Percentiles rank a stretch among this genome's conserved stretches.
phyloP scores from a whole-genome alignment of 345 rosid genomes.

The Erucastrum elatum region DNA sequence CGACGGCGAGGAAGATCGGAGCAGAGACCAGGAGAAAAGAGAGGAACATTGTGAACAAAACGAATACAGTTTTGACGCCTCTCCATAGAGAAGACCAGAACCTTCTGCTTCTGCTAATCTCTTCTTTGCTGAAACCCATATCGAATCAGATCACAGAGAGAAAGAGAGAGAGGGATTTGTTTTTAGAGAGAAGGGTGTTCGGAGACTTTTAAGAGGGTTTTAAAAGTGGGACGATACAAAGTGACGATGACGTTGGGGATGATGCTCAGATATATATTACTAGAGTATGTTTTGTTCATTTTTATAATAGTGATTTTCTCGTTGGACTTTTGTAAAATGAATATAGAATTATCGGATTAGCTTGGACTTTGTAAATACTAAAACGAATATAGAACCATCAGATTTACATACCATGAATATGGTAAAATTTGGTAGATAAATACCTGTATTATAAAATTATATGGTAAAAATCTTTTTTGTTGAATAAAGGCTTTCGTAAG shows the following conservation, averaged over 20 bases:
- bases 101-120: conserved; percentile 37
- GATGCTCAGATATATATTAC: conserved; percentile 8
- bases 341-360: conserved; percentile 5
- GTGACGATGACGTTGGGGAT: conserved; percentile 26
- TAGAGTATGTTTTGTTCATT: background rate
- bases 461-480: no score
- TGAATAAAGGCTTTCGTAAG: no score
- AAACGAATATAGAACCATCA: background rate
- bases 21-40: conserved; percentile 84
- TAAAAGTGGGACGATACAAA: conserved; percentile 12
- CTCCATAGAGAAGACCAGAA: conserved; percentile 47
- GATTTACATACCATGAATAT: no score
- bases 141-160: background rate
- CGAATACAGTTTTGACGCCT: conserved; percentile 68
- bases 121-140: conserved; percentile 84
- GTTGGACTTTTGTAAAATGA: background rate
- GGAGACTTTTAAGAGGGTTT: conserved; percentile 23
- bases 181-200: conserved; percentile 2
- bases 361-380: background rate
- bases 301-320: background rate
- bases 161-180: background rate
- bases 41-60: conserved; percentile 66
- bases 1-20: conserved; percentile 71
- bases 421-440: no score
- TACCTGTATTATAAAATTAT: no score